These are phyloP conservation scores for Hypoxylon sp. DNA, from an alignment of 2,329 filamentous ascomycete genomes.

Conservation along the genomic window DNA sequence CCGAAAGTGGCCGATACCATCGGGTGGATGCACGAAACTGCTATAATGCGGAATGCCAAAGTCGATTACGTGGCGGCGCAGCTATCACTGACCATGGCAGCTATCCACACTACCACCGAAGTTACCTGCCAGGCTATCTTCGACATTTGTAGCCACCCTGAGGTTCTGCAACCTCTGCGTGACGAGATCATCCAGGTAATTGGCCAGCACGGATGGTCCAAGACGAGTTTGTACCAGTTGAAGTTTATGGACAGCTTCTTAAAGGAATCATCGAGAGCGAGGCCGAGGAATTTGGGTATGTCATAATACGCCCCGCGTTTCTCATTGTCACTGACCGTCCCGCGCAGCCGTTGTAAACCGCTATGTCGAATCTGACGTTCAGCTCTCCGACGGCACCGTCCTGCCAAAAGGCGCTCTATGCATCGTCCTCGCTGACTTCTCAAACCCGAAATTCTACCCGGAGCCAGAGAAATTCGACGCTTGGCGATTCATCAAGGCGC, in stretches of 20 bases:
- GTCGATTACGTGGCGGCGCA: slow-evolving; percentile 54
- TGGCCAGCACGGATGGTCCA: slow-evolving; percentile 49
- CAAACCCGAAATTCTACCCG: background rate
- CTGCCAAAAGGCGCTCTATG: background rate
- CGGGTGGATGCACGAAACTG: slow-evolving; percentile 59
- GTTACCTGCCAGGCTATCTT: slow-evolving; percentile 55
- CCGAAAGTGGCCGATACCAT: slow-evolving; percentile 56
- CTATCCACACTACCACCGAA: slow-evolving; percentile 60
- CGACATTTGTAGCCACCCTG: slow-evolving; percentile 60
- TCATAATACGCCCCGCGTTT: background rate
- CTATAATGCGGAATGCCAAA: slow-evolving; percentile 49
- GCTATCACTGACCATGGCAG: slow-evolving; percentile 55
- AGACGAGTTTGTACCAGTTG: background rate
- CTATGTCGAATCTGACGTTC: background rate
- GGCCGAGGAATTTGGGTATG: background rate
- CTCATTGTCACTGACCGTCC: no score
- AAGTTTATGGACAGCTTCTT: slow-evolving; percentile 3
- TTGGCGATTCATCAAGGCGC: background rate
- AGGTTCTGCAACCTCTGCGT: slow-evolving; percentile 60
- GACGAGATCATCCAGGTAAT: slow-evolving; percentile 58
- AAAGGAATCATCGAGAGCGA: background rate
- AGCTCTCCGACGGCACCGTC: background rate
- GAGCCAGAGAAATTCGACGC: background rate
- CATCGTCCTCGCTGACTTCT: background rate
- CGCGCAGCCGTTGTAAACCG: background rate